Evolutionary conservation across 1,139 yeast genomes (phyloP), one percentile per base, ranked within the genome.

Genomic region (Kazachstania sp.): DNA sequence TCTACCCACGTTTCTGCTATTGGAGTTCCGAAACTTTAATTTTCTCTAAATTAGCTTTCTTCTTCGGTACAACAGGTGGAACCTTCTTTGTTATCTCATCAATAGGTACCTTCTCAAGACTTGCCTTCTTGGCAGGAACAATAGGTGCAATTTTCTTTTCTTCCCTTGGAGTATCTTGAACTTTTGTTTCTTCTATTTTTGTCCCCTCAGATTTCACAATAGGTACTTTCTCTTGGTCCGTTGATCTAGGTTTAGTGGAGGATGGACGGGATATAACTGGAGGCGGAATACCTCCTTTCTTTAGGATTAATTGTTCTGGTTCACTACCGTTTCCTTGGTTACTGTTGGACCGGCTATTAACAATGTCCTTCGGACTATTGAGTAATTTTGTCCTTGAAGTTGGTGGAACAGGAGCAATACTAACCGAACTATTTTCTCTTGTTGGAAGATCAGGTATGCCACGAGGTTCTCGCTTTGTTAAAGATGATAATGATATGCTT

Each of bases 81-180:
- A 19, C 15, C 23, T 45, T 45, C 32, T 42, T 41, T 7, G 11
- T 34, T 23, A 34, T 9, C 26, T 12, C 34, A 11, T 23, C 30
- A 8, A 36, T 32, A 15, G 18, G 30, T 9, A 45, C 15, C 20
- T 44, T 45, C 16, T 37, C 20, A 9, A 44, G 23, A 4, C 6
- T 18, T 5, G 39, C 41, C 23, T 44, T 41, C 44, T 48, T 46
- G 7, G 32, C 37, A 7, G 52, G 52, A 18, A 49, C 40, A 3
- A 45, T 28, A 12, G 52, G 52, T 15, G 48, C 45, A 1, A 23
- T 4, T 32, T 44, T 41, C 41, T 26, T 26, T 18, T 38, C 38
- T 19, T 42, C 30, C 26, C 30, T 23, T 7, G 43, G n/a, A 12
- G 41, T 5, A 7, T 13, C 18, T 18, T 38, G 42, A 20, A 37